phyloP scores from a whole-genome alignment of 1,139 yeast genomes.

The Candida frijolesensis region DNA sequence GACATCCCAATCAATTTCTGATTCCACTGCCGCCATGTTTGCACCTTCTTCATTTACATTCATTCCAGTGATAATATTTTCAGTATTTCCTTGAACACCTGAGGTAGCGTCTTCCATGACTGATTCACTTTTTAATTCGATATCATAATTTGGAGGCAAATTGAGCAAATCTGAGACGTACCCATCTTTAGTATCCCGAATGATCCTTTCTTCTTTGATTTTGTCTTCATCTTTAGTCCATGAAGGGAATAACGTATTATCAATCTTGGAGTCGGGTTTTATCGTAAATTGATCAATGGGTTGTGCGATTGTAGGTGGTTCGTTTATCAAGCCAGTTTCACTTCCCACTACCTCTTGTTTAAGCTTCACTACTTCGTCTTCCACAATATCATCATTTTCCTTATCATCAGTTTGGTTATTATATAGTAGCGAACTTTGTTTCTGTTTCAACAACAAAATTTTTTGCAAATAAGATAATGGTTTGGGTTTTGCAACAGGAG shows the following conservation, averaged over 20 bases:
- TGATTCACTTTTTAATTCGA: no score
- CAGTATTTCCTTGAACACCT: background rate
- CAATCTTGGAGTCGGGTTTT: background rate
- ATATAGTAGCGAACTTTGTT: background rate
- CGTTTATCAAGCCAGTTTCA: background rate
- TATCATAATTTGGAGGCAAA: no score
- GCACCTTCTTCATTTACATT: background rate
- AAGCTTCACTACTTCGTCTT: background rate
- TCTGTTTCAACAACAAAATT: constrained; percentile 12
- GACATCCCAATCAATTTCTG: background rate
- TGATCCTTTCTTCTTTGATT: background rate
- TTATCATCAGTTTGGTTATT: background rate
- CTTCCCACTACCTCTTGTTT: background rate
- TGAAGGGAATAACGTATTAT: background rate
- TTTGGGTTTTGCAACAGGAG: constrained; percentile 7
- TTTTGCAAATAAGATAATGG: constrained; percentile 33
- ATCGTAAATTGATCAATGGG: constrained; percentile 4
- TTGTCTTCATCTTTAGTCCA: background rate
- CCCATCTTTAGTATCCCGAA: background rate
- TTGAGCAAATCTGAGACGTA: no score
- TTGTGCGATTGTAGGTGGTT: background rate
- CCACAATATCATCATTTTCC: background rate
- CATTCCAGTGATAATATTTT: background rate
- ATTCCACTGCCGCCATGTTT: no score
- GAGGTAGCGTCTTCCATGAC: background rate